Evolutionary conservation across 2,329 filamentous ascomycete species (phyloP).

Genomic region (Pezicula radicicola): DNA sequence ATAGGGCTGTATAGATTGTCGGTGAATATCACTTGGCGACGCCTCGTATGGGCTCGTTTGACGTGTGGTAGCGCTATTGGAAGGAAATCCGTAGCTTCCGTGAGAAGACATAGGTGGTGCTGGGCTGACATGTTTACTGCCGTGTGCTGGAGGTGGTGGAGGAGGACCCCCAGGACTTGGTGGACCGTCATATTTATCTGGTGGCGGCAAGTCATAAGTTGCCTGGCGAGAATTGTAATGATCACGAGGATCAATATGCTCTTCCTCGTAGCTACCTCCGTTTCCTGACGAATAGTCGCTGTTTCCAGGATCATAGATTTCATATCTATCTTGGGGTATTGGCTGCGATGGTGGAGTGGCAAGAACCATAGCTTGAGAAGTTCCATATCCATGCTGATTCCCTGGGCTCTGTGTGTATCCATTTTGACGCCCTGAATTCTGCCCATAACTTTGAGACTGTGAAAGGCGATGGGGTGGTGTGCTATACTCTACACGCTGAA

Average conservation of each 20-base stretch:
- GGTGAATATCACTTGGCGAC: constrained; percentile 17
- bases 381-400: constrained; percentile 16
- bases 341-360: constrained; percentile 12
- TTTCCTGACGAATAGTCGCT: constrained; percentile 12
- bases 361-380: constrained; percentile 8
- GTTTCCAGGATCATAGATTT: constrained; percentile 23
- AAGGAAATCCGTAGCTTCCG: constrained; percentile 19
- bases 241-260: constrained; percentile 17
- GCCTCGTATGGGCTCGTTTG: constrained; percentile 15
- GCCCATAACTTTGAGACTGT: constrained; percentile 18
- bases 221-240: constrained; percentile 17
- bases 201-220: constrained; percentile 24
- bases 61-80: constrained; percentile 3
- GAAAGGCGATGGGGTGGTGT: constrained; percentile 17
- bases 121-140: constrained; percentile 22
- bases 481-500: constrained; percentile 45
- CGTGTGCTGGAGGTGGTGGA: constrained; percentile 29
- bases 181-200: constrained; percentile 23
- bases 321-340: constrained; percentile 19
- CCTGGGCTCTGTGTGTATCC: not conserved
- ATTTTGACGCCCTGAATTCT: constrained; percentile 6
- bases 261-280: constrained; percentile 11
- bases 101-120: constrained; percentile 13
- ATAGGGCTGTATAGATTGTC: constrained; percentile 21
- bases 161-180: constrained; percentile 29